Evolutionary conservation across 345 rosid species (phyloP), one percentile per base, ranked within the genome.

Genomic region (Eucalyptus dawsonii): DNA sequence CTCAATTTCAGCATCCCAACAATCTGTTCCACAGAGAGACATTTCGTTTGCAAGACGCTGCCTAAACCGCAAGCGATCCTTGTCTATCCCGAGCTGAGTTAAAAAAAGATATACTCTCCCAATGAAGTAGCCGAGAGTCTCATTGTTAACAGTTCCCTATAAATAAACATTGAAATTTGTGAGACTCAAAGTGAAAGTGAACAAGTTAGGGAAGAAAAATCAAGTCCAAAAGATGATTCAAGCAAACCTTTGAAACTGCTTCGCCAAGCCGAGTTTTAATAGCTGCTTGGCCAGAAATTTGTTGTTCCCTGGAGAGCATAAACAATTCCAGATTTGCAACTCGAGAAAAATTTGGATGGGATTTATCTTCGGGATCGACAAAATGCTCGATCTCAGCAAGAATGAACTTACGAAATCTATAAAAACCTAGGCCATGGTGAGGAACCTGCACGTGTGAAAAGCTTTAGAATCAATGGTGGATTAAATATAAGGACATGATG

Each of bases 1-100:
- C 90, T 97, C 99, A 65, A 97, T 97, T 93, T 97, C 99, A 56
- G 99, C 99, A 93, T 96, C 99, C 99, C 99, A 97, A 91, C 99
- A 97, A 87, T 97, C 99, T 50, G 98, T 95, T 13, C 98, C 99
- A 89, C 96, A 96, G 92, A 95, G 99, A 19, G 98, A 96, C 99
- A 97, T 97, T 93, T 97, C 96, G 90, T 97, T 97, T 60, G 99
- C 96, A 85, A 97, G 96, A 92, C 95, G 99, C 91, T 97, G 99
- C 69, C 99, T 92, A 93, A 97, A 96, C 80, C 98, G 95, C 87
- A 97, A 86, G 15, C 97, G 94, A 4, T 93, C 94, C 91, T 93
- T 94, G 91, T 97, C 96, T 86, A 97, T 97, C 87, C 98, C 98
- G 65, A 97, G 98, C 54, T 89, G 87, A 29, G 95, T 94, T 42